Base-by-base conservation (phyloP, 495 filamentous ascomycete genomes). In the Aspergillus cavernicola region DNA sequence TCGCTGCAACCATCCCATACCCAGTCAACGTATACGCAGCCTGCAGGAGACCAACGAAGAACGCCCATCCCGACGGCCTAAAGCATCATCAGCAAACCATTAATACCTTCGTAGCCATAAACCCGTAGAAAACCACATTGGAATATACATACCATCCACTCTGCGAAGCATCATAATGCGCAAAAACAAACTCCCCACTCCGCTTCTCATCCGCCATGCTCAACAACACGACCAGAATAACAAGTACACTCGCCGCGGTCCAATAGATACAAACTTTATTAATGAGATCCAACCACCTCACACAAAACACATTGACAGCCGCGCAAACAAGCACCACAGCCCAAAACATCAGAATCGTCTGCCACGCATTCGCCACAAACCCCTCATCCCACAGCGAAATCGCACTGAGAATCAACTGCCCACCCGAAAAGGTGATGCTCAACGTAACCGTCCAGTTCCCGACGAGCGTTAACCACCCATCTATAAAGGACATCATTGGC, bases 401-500 rank as follows among this genome's bases (percentile, higher is more conserved):
- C 0, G 83, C 80, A 39, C 73, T 78, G 16, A 86, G 71, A 33
- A 87, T 81, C 24, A 88, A 57, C 58, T 86, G 81, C 0, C 69
- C 82, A 7, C 82, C 82, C 0, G 67, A 62, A 45, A 80, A 75
- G 39, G 72, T 76, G 33, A 75, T 76, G 31, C 70, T 76, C 3
- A 78, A 68, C 6, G 75, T 76, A 12, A 79, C 69, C 3, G 76
- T 76, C 59, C 88, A 86, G 77, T 86, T 89, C 0, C 85, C 87
- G 2, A 83, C 81, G 4, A 87, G 79, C 37, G 85, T 88, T 58
- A 90, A 76, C 86, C 87, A 90, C 20, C 87, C 87, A 11, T 85
- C 85, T 15, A 84, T 81, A 71, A 84, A 90, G 12, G 78, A 83
- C 53, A 89, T 75, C 39, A 85, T 63, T 6, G 81, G 81, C 4